A percentile compares a stretch with the other conserved stretches of the same genome.
Evolutionary conservation across 2,329 filamentous ascomycete species (phyloP).

Genomic region (Clarireedia sp.): DNA sequence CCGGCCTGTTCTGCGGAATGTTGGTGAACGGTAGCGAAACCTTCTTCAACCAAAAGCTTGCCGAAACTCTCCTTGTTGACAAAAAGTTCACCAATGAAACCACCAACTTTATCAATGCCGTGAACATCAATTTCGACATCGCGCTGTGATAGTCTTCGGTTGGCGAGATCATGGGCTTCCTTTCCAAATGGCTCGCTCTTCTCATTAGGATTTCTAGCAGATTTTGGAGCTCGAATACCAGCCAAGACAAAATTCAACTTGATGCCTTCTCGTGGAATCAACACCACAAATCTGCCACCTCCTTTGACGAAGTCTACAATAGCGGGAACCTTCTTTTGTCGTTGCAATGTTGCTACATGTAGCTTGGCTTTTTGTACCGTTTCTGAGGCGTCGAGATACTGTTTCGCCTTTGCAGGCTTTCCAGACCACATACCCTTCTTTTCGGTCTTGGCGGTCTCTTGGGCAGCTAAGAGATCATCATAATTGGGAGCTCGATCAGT

Average conservation of each 20-base stretch:
- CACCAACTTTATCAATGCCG: conserved; percentile 91
- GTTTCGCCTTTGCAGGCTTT: conserved; percentile 75
- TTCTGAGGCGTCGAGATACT: conserved; percentile 86
- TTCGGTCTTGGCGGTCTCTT: conserved; percentile 75
- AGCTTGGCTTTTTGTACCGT: conserved; percentile 92
- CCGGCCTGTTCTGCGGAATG: conserved; percentile 96
- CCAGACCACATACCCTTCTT: conserved; percentile 93
- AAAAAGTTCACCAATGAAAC: conserved; percentile 92
- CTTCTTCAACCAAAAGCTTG: conserved; percentile 88
- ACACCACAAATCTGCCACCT: conserved; percentile 86
- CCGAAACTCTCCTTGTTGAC: conserved; percentile 94
- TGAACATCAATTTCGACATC: conserved; percentile 95
- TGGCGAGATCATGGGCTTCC: conserved; percentile 88
- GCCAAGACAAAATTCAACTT: conserved; percentile 93
- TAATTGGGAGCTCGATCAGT: conserved; percentile 91
- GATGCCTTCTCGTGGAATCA: conserved; percentile 85
- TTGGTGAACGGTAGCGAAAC: conserved; percentile 81
- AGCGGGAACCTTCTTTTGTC: conserved; percentile 86
- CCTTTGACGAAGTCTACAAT: conserved; percentile 97
- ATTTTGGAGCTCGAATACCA: conserved; percentile 83
- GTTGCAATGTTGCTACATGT: conserved; percentile 76
- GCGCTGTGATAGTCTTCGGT: conserved; percentile 80
- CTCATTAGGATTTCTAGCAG: conserved; percentile 69
- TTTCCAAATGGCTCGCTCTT: conserved; percentile 88
- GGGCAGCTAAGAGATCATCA: conserved; percentile 74